Percentiles rank a stretch among this genome's conserved stretches.
phyloP scores from a whole-genome alignment of 129 eudicot genomes.

The Mikania micrantha region DNA sequence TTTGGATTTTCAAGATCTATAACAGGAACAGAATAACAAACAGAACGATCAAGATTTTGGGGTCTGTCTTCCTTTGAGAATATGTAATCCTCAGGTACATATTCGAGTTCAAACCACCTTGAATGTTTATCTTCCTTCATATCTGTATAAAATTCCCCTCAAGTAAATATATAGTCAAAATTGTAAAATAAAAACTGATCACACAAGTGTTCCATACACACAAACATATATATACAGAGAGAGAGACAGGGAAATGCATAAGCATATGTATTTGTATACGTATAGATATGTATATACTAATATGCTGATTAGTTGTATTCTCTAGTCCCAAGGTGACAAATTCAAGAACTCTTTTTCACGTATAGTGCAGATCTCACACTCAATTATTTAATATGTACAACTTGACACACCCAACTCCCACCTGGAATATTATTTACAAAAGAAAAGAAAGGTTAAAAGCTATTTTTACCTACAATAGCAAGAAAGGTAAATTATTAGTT shows the following conservation, averaged over 20 bases:
- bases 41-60: constrained; percentile 31
- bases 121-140: constrained; percentile 26
- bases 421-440: background rate
- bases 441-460: background rate
- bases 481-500: constrained; percentile 8
- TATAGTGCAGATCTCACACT: constrained; percentile 16
- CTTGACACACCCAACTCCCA: constrained; percentile 15
- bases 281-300: constrained; percentile 2
- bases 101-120: constrained; percentile 41
- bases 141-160: background rate
- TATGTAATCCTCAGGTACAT: constrained; percentile 39
- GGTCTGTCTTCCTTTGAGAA: constrained; percentile 58
- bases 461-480: background rate
- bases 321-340: constrained; percentile 6
- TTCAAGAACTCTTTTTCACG: background rate
- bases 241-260: background rate
- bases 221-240: background rate
- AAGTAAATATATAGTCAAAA: background rate
- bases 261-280: background rate
- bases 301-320: constrained; percentile 14
- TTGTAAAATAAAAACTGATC: constrained; percentile 15
- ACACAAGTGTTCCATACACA: constrained; percentile 7
- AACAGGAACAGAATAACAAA: constrained; percentile 48
- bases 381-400: background rate
- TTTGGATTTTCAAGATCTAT: constrained; percentile 35